Percentiles rank a stretch among this genome's conserved stretches.
These are phyloP conservation scores for Croton setiger DNA, from an alignment of 441 rosid species.

Conservation along the genomic window DNA sequence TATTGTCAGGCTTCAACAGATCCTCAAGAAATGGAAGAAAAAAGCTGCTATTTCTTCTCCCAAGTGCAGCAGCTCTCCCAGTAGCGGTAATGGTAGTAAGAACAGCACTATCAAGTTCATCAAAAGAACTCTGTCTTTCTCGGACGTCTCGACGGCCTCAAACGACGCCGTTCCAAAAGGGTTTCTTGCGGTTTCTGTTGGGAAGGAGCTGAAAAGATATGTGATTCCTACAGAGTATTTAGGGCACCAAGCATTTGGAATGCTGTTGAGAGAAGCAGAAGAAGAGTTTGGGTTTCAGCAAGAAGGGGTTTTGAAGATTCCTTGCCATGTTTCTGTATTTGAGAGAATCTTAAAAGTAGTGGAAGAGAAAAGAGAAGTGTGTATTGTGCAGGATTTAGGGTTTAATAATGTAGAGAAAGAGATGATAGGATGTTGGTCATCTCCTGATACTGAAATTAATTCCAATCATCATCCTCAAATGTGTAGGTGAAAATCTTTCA, in stretches of 20 bases:
- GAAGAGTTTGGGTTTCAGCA: slow-evolving; percentile 53
- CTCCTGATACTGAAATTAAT: slow-evolving; percentile 37
- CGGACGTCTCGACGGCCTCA: slow-evolving; percentile 42
- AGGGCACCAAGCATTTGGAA: slow-evolving; percentile 37
- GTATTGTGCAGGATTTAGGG: slow-evolving; percentile 33
- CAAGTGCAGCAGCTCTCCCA: slow-evolving; percentile 12
- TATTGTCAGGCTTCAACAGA: slow-evolving; percentile 77
- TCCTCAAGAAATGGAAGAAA: slow-evolving; percentile 93
- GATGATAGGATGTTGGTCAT: slow-evolving; percentile 27
- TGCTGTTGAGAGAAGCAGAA: slow-evolving; percentile 41
- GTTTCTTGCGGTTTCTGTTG: slow-evolving; percentile 31
- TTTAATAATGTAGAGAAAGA: slow-evolving; percentile 18
- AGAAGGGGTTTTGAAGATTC: slow-evolving; percentile 43
- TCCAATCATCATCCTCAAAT: slow-evolving; percentile 54
- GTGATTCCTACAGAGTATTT: slow-evolving; percentile 39
- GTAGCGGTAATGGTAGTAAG: too few species aligned
- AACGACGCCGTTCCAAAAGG: slow-evolving; percentile 46
- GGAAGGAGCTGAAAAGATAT: slow-evolving; percentile 37
- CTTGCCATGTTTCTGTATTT: slow-evolving; percentile 33
- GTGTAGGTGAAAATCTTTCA: slow-evolving; percentile 39
- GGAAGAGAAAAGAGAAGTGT: slow-evolving; percentile 49
- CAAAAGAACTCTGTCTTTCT: slow-evolving; percentile 68
- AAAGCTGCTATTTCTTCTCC: slow-evolving; percentile 45
- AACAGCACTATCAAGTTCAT: slow-evolving; percentile 55
- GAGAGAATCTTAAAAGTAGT: slow-evolving; percentile 37